These are phyloP conservation scores for Naganishia sp. DNA, from an alignment of 1,284 basidiomycete species.

Conservation along the genomic window DNA sequence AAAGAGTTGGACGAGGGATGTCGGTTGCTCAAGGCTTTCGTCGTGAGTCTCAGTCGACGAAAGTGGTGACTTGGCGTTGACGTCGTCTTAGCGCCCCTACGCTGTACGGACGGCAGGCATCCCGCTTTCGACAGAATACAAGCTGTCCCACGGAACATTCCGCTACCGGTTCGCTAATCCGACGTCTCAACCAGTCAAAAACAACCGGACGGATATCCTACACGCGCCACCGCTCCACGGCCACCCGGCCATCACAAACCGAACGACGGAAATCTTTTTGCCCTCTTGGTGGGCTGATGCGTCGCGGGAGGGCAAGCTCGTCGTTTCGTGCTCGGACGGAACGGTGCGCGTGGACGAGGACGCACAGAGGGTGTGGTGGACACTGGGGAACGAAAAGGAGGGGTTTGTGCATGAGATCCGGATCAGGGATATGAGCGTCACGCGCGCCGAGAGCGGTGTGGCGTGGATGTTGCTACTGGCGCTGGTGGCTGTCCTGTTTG, in stretches of 20 bases:
- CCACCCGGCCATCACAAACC: conserved; percentile 56
- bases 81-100: conserved; percentile 48
- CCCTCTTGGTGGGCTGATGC: conserved; percentile 55
- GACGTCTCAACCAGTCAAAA: conserved; percentile 32
- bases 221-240: conserved; percentile 54
- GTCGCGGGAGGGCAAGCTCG: conserved; percentile 13
- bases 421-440: conserved; percentile 13
- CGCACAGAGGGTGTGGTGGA: conserved; percentile 21
- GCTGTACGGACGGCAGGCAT: conserved; percentile 50
- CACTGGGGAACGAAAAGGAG: neutral
- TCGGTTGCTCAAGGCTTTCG: conserved; percentile 72
- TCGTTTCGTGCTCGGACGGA: conserved; percentile 27
- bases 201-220: conserved; percentile 26
- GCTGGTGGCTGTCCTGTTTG: neutral
- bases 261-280: conserved; percentile 77
- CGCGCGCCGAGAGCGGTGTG: neutral
- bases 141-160: conserved; percentile 38
- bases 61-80: neutral
- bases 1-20: conserved; percentile 73
- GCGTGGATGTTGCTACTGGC: conserved; percentile 11
- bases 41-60: conserved; percentile 52
- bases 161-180: conserved; percentile 42
- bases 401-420: conserved; percentile 24
- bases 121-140: conserved; percentile 44
- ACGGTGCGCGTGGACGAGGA: conserved; percentile 12